phyloP scores from a whole-genome alignment of 2,329 filamentous ascomycete genomes.

The Blastomyces parvus region DNA sequence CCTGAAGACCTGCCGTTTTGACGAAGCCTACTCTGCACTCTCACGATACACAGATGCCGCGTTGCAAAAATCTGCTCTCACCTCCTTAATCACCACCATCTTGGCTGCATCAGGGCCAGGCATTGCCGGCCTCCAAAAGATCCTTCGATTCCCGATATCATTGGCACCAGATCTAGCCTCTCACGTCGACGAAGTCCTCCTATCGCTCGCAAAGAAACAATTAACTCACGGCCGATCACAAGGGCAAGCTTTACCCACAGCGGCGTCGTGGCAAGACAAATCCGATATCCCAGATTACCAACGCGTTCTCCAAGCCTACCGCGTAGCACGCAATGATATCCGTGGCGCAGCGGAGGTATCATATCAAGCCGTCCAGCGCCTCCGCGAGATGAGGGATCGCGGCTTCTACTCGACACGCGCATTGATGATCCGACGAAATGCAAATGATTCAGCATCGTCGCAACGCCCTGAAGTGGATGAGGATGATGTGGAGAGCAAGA shows the following conservation, averaged over 20 bases:
- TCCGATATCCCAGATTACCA: conserved; percentile 58
- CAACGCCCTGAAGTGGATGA: conserved; percentile 26
- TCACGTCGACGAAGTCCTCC: conserved; percentile 68
- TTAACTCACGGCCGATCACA: conserved; percentile 42
- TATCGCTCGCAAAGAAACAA: conserved; percentile 59
- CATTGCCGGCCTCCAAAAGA: conserved; percentile 41
- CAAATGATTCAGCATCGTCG: conserved; percentile 23
- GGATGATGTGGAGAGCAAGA: conserved; percentile 43
- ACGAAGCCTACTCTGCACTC: conserved; percentile 71
- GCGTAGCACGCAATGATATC: conserved; percentile 74
- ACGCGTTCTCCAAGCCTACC: conserved; percentile 84
- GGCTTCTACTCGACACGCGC: conserved; percentile 19
- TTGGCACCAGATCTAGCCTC: conserved; percentile 57
- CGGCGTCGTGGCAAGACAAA: conserved; percentile 8
- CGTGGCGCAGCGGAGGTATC: conserved; percentile 59
- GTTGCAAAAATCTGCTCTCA: conserved; percentile 62
- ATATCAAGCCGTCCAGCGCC: conserved; percentile 46
- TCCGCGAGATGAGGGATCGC: conserved; percentile 33
- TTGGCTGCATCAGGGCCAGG: conserved; percentile 33
- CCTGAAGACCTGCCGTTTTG: conserved; percentile 67
- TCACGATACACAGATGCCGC: conserved; percentile 61
- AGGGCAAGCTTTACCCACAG: background rate
- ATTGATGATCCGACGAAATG: conserved; percentile 30
- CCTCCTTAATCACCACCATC: conserved; percentile 50
- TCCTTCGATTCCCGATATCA: conserved; percentile 65